These are phyloP conservation scores for Penstemon newberryi DNA, from an alignment of 257 asterid genomes.

Conservation along the genomic window DNA sequence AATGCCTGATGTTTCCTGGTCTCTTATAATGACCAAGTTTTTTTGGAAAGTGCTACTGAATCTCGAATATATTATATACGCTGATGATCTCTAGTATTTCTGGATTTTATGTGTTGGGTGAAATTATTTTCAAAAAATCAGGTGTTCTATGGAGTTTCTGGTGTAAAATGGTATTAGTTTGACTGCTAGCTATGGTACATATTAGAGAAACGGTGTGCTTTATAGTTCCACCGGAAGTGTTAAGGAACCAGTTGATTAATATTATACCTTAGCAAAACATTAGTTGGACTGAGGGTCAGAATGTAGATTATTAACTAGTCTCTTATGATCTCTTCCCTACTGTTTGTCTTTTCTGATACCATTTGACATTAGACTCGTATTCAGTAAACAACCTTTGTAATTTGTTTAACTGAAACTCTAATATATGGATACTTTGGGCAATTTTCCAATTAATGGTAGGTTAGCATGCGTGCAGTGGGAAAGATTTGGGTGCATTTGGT, in stretches of 20 bases:
- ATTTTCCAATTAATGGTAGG: not conserved
- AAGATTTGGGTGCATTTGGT: conserved; percentile 7
- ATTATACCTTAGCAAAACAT: conserved; percentile 5
- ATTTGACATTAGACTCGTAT: not conserved
- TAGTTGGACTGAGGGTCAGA: conserved; percentile 17
- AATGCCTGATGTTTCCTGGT: too few relatives aligned
- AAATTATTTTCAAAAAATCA: not conserved
- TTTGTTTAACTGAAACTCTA: not conserved
- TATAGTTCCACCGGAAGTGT: not conserved
- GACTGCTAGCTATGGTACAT: not conserved
- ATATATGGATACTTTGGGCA: not conserved
- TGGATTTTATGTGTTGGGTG: too few relatives aligned
- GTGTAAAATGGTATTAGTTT: not conserved
- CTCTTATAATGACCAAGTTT: too few relatives aligned
- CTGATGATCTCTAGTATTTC: too few relatives aligned
- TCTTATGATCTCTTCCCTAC: not conserved
- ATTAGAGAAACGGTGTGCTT: not conserved
- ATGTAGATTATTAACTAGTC: not conserved
- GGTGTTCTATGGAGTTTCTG: not conserved
- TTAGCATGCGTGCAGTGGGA: conserved; percentile 6
- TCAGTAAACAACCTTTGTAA: not conserved
- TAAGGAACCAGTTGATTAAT: conserved; percentile 12
- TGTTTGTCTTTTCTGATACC: not conserved
- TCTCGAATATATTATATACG: too few relatives aligned
- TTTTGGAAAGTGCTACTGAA: too few relatives aligned